phyloP scores from a whole-genome alignment of 371 early-diverging fungal genomes.

The Mucor racemosus region DNA sequence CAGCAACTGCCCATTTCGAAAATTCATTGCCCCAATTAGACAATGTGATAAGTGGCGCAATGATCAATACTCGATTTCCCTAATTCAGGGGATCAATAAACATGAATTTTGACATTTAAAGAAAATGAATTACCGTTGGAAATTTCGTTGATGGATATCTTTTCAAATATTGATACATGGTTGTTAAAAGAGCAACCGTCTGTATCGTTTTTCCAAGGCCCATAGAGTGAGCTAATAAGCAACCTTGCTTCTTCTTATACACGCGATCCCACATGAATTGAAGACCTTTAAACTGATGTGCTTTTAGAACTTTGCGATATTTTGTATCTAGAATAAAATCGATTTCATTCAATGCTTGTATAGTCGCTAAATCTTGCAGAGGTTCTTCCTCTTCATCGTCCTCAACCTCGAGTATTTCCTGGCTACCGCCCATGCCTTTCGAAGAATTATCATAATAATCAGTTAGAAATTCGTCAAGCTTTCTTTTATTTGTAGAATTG shows the following conservation, averaged over 20 bases:
- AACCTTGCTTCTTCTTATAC: slow-evolving; percentile 71
- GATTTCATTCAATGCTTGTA: neutral
- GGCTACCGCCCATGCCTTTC: neutral
- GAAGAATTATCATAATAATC: neutral
- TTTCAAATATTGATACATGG: slow-evolving; percentile 57
- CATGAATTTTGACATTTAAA: neutral
- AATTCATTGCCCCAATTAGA: slow-evolving; percentile 82
- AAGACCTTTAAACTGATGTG: slow-evolving; percentile 77
- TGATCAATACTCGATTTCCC: slow-evolving; percentile 72
- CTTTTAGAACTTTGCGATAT: slow-evolving; percentile 48
- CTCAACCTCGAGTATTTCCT: neutral
- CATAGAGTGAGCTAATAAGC: slow-evolving; percentile 91
- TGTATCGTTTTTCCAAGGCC: slow-evolving; percentile 86
- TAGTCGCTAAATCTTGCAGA: neutral
- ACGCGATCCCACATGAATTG: slow-evolving; percentile 81
- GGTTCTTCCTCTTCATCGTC: neutral
- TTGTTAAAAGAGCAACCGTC: slow-evolving; percentile 73
- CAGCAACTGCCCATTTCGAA: slow-evolving; percentile 62
- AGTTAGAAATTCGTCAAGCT: neutral
- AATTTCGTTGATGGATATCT: slow-evolving; percentile 31
- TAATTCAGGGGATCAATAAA: slow-evolving; percentile 20
- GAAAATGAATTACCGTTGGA: slow-evolving; percentile 41
- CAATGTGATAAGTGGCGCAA: slow-evolving; percentile 79
- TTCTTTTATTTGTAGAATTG: neutral
- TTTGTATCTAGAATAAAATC: neutral